Base-by-base conservation (phyloP, 306 rosid genomes). In the Inga leiocalycina region DNA sequence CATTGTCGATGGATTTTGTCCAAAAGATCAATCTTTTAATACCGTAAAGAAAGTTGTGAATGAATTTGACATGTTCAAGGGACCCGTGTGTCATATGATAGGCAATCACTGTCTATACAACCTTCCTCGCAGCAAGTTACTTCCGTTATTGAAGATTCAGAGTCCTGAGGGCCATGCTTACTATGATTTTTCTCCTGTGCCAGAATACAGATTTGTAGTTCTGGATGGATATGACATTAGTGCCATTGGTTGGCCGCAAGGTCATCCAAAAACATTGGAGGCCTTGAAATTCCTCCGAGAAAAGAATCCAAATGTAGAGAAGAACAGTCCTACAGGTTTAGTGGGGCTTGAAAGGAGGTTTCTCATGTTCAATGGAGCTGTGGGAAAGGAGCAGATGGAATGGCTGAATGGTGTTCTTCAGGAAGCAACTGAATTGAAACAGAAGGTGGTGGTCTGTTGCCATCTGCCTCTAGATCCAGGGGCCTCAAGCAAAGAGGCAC, bases 51-150 rank as follows among this genome's bases (percentile, higher is more conserved):
- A 86, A 86, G 62, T 94, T 17, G 89, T 81, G 17, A 71, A 72
- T 17, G 93, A 92, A 84, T 94, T 93, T 57, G 89, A 89, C 43
- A 85, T 79, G 11, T 93, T 94, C 76, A 64, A 76, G 39, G 98
- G 98, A 73, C 88, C 88, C 2, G 91, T 90, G 51, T 89, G 91
- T 88, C 99, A 96, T 84, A 78, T 96, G 89, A 85, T 96, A 74
- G 99, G 99, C 70, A 96, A 96, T 75, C 99, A 96, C 81, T 96
- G 99, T 87, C 94, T 96, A 54, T 96, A 94, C 87, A 96, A 96
- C 87, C 98, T 96, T 75, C 98, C 98, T 22, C 97, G 95, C 45
- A 57, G 62, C 57, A 77, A 90, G 62, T 86, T 96, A 67, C 94
- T 96, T 79, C 99, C 97, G 4, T 27, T 93, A 37, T 84, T 96